Conservation (phyloP, 345 rosid species). For the Trapa incisa region DNA sequence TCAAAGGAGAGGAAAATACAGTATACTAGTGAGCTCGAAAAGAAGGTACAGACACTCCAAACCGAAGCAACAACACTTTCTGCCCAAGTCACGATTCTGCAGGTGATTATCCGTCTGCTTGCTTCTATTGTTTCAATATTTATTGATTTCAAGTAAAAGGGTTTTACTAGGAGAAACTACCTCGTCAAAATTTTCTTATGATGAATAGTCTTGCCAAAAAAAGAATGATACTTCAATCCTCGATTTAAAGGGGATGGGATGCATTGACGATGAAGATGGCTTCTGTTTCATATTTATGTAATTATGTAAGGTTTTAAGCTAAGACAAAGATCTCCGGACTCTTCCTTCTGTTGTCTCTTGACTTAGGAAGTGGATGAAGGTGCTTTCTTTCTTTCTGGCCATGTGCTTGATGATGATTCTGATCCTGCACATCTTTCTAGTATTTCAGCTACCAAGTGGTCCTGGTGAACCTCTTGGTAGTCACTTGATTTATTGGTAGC, state of each 20-base stretch:
- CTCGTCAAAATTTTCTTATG: too few species aligned
- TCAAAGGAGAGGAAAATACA: conserved; percentile 87
- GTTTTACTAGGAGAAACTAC: too few species aligned
- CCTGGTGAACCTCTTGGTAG: not conserved
- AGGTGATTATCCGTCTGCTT: conserved; percentile 28
- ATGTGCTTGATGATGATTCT: not conserved
- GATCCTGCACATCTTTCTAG: not conserved
- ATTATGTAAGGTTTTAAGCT: not conserved
- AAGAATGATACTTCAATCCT: not conserved
- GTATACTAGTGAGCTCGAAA: conserved; percentile 82
- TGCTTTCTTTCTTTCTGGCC: not conserved
- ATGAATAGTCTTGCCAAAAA: too few species aligned
- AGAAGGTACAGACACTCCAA: conserved; percentile 96
- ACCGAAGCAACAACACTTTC: conserved; percentile 57
- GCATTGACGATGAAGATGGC: not conserved
- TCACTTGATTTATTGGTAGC: not conserved
- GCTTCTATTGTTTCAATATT: not conserved
- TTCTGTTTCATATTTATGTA: not conserved
- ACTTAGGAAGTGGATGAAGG: not conserved
- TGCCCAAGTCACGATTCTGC: conserved; percentile 85
- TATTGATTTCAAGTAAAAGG: too few species aligned
- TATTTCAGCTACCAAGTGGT: not conserved
- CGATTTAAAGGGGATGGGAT: not conserved
- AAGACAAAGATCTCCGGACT: not conserved
- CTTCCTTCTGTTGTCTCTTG: too few species aligned